phyloP scores from a whole-genome alignment of 176 grass and related monocot genomes.

The barley (Hordeum vulgare) region MorexV3_pseudomolecules_assembly NC_058518.1:485013969-485014468 shows the following conservation, averaged over 20 bases:
- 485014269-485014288: not conserved
- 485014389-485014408: too few relatives aligned
- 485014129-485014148: not conserved
- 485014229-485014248: not conserved
- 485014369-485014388: too few relatives aligned
- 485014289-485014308: not conserved
- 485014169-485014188: not conserved
- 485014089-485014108: not conserved
- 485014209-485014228: not conserved
- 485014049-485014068: not conserved
- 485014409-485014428: too few relatives aligned
- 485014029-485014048: not conserved
- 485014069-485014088: not conserved
- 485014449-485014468: too few relatives aligned
- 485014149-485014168: not conserved
- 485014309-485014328: not conserved
- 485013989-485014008: not conserved
- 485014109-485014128: not conserved
- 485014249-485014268: not conserved
- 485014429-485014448: too few relatives aligned
- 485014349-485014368: too few relatives aligned
- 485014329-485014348: too few relatives aligned
- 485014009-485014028: not conserved
- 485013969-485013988: not conserved
- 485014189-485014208: not conserved